Base-by-base conservation (phyloP, 805 yeast species). In the Teunomyces kruisii region DNA sequence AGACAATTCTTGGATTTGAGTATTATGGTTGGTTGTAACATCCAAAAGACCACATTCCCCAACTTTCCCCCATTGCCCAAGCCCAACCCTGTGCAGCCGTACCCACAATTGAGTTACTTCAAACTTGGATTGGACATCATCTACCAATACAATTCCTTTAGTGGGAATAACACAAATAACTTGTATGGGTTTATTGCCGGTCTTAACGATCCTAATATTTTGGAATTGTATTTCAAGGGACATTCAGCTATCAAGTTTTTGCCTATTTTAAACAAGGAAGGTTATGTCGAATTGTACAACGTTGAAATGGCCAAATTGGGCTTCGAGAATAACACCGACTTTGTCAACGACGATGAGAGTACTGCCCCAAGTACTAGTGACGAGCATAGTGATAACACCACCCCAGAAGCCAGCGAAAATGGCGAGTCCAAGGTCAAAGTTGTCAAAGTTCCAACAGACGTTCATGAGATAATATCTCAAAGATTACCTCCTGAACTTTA, bases 401-500 rank as follows among this genome's bases (percentile, higher is more conserved):
- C 43, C 40, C 16, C 45, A 22, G 49, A 45, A 32, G 44, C 22
- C 40, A 47, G 15, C 16, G 47, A 36, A 37, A 41, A 16, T 29
- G 39, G 46, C 12, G 48, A 35, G 17, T 36, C 37, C 6, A 32
- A 45, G 28, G 33, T 29, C 12, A 22, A 39, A 14, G 15, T 38
- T 15, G 53, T 64, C 31, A 68, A 68, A 43, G 67, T 85, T 39
- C 97, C 98, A 3, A 79, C 80, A 49, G 96, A 90, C 62, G 70
- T 88, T 9, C 94, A 88, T 60, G 90, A 84, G 38, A 78, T 90
- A 39, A 75, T 94, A 40, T 89, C 95, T 8, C 88, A 86, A 62
- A 79, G 91, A 58, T 71, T 94, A 42, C 95, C 97, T 1, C 86
- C 88, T 43, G 98, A 91, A 65, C 74, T 86, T 33, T 84, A 80